phyloP scores from a whole-genome alignment of 1,284 basidiomycete genomes.

The Xanthoconium separans region DNA sequence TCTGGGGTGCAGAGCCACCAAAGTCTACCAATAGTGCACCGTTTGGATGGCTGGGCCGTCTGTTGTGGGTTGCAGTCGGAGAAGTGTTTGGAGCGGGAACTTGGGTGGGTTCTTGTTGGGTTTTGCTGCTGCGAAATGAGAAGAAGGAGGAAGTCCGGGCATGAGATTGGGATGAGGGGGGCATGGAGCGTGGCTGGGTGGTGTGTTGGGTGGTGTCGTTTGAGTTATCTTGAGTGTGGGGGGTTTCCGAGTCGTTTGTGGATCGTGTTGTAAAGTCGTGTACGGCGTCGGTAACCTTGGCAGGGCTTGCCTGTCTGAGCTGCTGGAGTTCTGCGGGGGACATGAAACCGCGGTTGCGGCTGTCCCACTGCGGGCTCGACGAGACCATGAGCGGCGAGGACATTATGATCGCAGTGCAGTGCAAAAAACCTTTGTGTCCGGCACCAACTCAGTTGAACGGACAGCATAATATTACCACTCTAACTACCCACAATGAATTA shows the following conservation, averaged over 20 bases:
- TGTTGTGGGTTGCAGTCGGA: conserved; percentile 9
- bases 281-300: conserved; percentile 24
- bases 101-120: conserved; percentile 21
- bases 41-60: conserved; percentile 14
- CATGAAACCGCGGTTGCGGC: conserved; percentile 47
- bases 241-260: conserved; percentile 10
- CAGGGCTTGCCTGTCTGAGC: conserved; percentile 36
- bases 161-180: conserved; percentile 27
- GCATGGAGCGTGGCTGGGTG: conserved; percentile 25
- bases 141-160: conserved; percentile 43
- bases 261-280: conserved; percentile 36
- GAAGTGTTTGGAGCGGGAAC: conserved; percentile 7
- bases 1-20: conserved; percentile 23
- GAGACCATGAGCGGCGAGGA: conserved; percentile 23
- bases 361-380: conserved; percentile 48
- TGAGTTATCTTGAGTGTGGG: conserved; percentile 19
- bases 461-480: background rate
- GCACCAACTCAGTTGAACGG: too few relatives aligned
- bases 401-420: conserved; percentile 1
- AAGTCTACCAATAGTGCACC: conserved; percentile 16
- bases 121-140: conserved; percentile 38
- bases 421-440: background rate
- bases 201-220: conserved; percentile 20
- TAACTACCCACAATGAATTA: background rate
- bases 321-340: conserved; percentile 50